phyloP scores from a whole-genome alignment of 116 monocot genomes.

The Trichopus zeylanicus region DNA sequence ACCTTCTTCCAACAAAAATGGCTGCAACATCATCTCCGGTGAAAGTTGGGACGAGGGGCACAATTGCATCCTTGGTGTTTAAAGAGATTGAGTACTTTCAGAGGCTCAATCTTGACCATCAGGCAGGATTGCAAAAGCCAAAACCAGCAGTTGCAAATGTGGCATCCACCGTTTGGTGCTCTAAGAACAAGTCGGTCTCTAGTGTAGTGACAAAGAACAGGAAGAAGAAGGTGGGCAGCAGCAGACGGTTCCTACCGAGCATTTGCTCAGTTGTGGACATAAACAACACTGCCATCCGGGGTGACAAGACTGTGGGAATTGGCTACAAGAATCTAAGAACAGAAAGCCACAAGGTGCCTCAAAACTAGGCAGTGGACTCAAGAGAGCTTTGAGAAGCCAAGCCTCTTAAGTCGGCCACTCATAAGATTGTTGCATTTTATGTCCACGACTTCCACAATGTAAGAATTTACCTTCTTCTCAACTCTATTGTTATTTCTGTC shows the following conservation, averaged over 20 bases:
- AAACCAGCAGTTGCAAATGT: not conserved
- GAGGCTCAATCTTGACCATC: slow-evolving; percentile 12
- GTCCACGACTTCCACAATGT: slow-evolving; percentile 68
- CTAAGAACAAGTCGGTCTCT: too few species aligned
- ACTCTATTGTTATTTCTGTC: slow-evolving; percentile 14
- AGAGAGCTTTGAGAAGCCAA: slow-evolving; percentile 72
- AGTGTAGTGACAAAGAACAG: slow-evolving; percentile 7
- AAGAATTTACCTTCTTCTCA: slow-evolving; percentile 32
- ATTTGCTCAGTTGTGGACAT: not conserved
- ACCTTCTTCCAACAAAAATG: not conserved
- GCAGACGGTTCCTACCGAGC: slow-evolving; percentile 17
- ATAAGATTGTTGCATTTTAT: slow-evolving; percentile 72
- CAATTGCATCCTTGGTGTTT: slow-evolving; percentile 41
- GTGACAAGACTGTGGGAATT: not conserved
- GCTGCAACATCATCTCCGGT: slow-evolving; percentile 20
- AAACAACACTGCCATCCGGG: not conserved
- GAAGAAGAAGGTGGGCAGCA: slow-evolving; percentile 8
- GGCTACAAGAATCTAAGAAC: not conserved
- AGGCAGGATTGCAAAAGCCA: slow-evolving; percentile 3
- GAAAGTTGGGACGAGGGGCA: slow-evolving; percentile 42
- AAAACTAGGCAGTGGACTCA: slow-evolving; percentile 22
- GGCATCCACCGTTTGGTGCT: not conserved
- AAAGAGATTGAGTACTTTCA: slow-evolving; percentile 51
- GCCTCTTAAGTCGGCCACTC: slow-evolving; percentile 61
- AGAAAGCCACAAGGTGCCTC: not conserved